Base-by-base conservation (phyloP, 768 basidiomycete species). In the Kockovaella imperatae region DNA sequence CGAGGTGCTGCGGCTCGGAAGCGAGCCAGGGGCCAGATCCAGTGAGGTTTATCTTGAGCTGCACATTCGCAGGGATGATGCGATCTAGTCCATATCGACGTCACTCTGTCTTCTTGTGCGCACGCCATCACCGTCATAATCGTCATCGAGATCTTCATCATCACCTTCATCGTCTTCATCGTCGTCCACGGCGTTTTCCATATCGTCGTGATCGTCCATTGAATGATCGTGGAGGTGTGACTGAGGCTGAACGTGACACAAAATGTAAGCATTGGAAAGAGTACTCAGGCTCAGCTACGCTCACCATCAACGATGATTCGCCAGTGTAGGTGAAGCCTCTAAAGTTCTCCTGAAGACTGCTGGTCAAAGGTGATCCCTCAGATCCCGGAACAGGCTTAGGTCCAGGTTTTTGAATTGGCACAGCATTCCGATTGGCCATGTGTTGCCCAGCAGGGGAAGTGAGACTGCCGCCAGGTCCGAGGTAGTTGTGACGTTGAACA, bases 321-420 rank as follows among this genome's bases (percentile, higher is more conserved):
- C 74, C 74, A 29, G 71, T 72, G 53, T 74, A 75, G 8, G 73
- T 91, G 76, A 97, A 97, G 17, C 93, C 93, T 38, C 84, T 79
- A 72, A 97, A 97, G 68, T 95, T 89, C 74, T 91, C 91, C 74
- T 97, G 91, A 38, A 96, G 86, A 64, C 84, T 87, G 68, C 76
- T 87, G 54, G 90, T 91, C 64, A 96, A 75, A 32, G 87, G 88
- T 26, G 78, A 81, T 10, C 80, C 82, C 34, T 59, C 73, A 25
- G 49, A 32, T 4, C 56, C 56, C 7, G 55, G 50, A 1, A 52
- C 35, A 17, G 53, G 26, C 14, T 58, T 52, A 17, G 67, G 68
- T 47, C 67, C 41, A 17, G 41, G 44, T 4, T 59, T 47, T 50
- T 69, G 53, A 32, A 53, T 63, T 50, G 69, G 70, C 5, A 59